phyloP scores from a whole-genome alignment of 2,329 filamentous ascomycete species.

The Fonsecaea erecta region DNA sequence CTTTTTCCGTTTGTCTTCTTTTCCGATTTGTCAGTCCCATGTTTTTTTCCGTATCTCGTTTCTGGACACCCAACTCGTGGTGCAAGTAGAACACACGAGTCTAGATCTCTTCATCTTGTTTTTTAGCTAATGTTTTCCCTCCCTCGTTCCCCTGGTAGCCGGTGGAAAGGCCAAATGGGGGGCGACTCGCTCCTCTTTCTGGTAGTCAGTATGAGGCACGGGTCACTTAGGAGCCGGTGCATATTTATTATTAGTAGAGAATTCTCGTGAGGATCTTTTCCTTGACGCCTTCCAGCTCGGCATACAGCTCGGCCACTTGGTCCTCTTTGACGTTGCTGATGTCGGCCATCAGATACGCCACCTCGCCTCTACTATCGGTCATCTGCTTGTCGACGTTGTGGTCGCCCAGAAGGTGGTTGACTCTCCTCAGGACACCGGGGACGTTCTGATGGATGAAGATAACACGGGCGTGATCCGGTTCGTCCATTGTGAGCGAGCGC shows the following conservation, averaged over 20 bases:
- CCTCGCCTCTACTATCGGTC: conserved; percentile 89
- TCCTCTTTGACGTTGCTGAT: conserved; percentile 80
- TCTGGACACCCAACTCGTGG: background rate
- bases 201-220: background rate
- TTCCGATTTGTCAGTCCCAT: background rate
- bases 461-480: conserved; percentile 86
- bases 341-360: conserved; percentile 97
- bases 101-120: background rate
- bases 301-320: conserved; percentile 85
- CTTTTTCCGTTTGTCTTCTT: background rate
- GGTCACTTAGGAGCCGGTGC: too few relatives aligned
- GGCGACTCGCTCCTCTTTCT: too few relatives aligned
- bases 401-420: conserved; percentile 91
- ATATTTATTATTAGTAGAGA: conserved; percentile 29
- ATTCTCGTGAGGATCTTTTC: conserved; percentile 36
- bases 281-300: conserved; percentile 74
- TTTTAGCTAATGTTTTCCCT: too few relatives aligned
- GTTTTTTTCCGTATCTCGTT: background rate
- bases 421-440: conserved; percentile 90
- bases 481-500: conserved; percentile 85
- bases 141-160: background rate
- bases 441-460: conserved; percentile 98
- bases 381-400: conserved; percentile 99
- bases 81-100: background rate
- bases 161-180: background rate